Evolutionary conservation across 2,329 filamentous ascomycete species (phyloP).

Genomic region (Trichoderma breve): DNA sequence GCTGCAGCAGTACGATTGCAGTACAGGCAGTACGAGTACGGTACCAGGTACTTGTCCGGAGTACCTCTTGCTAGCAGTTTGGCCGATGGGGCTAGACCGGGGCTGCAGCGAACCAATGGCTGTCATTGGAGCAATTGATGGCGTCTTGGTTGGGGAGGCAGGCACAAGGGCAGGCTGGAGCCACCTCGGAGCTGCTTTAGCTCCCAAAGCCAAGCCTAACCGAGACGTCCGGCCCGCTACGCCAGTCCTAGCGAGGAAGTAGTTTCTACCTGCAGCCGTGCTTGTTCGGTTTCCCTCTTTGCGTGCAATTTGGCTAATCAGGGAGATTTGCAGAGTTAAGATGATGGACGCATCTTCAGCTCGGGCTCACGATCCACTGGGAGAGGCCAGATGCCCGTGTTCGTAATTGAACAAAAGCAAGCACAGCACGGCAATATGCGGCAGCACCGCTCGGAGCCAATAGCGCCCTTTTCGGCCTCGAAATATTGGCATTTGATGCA

Average conservation of each 20-base stretch:
- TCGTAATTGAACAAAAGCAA: not conserved
- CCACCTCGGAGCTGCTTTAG: slow-evolving; percentile 14
- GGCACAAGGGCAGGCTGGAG: slow-evolving; percentile 10
- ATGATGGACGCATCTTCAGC: slow-evolving; percentile 12
- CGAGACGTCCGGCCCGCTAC: slow-evolving; percentile 2
- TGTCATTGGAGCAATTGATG: not conserved
- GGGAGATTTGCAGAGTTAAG: not conserved
- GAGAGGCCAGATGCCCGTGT: slow-evolving; percentile 9
- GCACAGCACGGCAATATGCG: not conserved
- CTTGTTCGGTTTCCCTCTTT: not conserved
- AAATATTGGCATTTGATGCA: not conserved
- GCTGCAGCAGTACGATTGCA: not conserved
- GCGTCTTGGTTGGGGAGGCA: slow-evolving; percentile 5
- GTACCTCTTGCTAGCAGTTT: not conserved
- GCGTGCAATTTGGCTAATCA: slow-evolving; percentile 14
- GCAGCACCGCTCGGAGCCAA: not conserved
- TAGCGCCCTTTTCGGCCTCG: not conserved
- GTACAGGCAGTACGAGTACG: not conserved
- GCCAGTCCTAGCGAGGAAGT: slow-evolving; percentile 19
- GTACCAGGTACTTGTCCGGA: not conserved
- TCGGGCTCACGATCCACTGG: slow-evolving; percentile 10
- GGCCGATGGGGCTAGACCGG: slow-evolving; percentile 2
- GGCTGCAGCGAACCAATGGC: not conserved
- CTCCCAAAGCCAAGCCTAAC: slow-evolving; percentile 17
- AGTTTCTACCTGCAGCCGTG: not conserved